These are phyloP conservation scores for Aegilops speltoides DNA, from an alignment of 176 grass and related monocot genomes.

Conservation along the genomic window DNA sequence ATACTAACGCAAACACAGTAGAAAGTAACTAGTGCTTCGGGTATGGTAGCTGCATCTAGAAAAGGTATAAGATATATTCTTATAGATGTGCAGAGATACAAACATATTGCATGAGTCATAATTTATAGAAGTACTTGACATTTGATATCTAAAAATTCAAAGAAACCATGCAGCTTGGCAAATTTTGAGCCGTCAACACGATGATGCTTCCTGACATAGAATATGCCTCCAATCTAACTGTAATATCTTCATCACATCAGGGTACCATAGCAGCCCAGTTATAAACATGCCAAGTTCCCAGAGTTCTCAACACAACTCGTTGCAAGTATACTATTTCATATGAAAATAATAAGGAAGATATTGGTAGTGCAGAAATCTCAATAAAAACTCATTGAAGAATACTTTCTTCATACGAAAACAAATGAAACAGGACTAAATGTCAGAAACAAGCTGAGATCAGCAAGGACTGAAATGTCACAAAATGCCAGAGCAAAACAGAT, in stretches of 20 bases:
- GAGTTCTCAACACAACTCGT: neutral
- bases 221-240: constrained; percentile 1
- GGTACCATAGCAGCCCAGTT: neutral
- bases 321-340: neutral
- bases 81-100: neutral
- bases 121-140: neutral
- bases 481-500: neutral
- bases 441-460: constrained; percentile 9
- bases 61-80: neutral
- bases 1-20: neutral
- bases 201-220: constrained; percentile 12
- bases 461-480: neutral
- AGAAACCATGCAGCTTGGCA: neutral
- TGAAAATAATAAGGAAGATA: neutral
- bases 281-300: neutral
- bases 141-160: neutral
- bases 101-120: neutral
- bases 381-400: neutral
- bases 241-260: constrained; percentile 5
- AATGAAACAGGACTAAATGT: neutral
- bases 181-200: neutral
- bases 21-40: neutral
- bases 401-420: constrained; percentile 5
- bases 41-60: constrained; percentile 2
- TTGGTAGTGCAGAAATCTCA: neutral